Evolutionary conservation across 73 alveolate genomes (phyloP), one percentile per base, ranked within the genome.

Genomic region (Symbiodinium pilosum): DNA sequence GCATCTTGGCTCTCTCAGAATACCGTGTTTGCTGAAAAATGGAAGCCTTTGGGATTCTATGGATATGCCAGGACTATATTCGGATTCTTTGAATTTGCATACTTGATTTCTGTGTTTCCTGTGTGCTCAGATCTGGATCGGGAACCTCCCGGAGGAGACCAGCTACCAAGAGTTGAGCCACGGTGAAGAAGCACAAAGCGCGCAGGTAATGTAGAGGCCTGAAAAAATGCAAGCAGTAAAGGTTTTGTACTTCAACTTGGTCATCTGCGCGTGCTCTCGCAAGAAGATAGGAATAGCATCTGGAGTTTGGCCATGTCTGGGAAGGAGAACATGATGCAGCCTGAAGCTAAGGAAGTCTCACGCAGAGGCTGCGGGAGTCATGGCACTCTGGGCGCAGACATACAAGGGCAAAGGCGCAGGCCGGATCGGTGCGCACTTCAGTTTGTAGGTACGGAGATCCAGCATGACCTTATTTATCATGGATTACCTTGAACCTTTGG

Each of bases 361-460:
- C 41, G 97, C 77, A 88, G 97, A 91, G 97, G 88, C 77, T 30
- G 14, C 81, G 32, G 97, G 97, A 32, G 97, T 69, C 38, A 42
- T 12, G 88, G 88, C 97, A n/a, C 88, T 91, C 9, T 91, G 97
- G 97, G 97, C 97, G 30, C 88, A 91, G 88, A 42, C 38, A 75
- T 91, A 91, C 77, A 38, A 43, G 39, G 97, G 97, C 26, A 91
- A 91, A 32, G 97, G 97, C 52, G 81, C 77, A 68, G 97, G 97
- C 40, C 9, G 44, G 43, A 36, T 34, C n/a, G n/a, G n/a, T n/a
- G n/a, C n/a, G n/a, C n/a, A n/a, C n/a, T n/a, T n/a, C n/a, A n/a
- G n/a, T n/a, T n/a, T n/a, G n/a, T n/a, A n/a, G n/a, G n/a, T n/a
- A n/a, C n/a, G n/a, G n/a, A n/a, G n/a, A n/a, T n/a, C n/a, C n/a